Percentiles rank a stretch among this genome's conserved stretches.
These are phyloP conservation scores for Paxillus involutus DNA, from an alignment of 768 basidiomycete species.

Conservation along the genomic window DNA sequence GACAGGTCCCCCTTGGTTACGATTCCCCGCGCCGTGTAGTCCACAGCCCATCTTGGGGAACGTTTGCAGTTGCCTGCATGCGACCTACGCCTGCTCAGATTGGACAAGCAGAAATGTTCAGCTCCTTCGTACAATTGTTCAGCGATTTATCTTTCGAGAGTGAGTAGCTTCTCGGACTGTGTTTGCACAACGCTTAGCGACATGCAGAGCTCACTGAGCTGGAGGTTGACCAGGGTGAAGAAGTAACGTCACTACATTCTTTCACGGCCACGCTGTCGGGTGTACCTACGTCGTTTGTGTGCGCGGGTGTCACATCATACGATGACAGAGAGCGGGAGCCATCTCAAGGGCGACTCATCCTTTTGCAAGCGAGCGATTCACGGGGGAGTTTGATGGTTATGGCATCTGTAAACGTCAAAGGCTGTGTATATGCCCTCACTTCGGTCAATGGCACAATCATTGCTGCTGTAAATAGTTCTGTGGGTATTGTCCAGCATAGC, in stretches of 20 bases:
- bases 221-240: constrained; percentile 49
- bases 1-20: constrained; percentile 67
- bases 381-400: constrained; percentile 32
- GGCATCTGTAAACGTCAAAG: constrained; percentile 47
- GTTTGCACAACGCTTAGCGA: background rate
- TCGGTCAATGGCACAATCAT: constrained; percentile 51
- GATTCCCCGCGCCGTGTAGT: constrained; percentile 71
- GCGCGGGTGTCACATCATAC: constrained; percentile 47
- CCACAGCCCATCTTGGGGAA: constrained; percentile 51
- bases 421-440: constrained; percentile 70
- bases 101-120: constrained; percentile 46
- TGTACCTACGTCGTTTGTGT: constrained; percentile 42
- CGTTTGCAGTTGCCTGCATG: constrained; percentile 67
- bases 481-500: constrained; percentile 34
- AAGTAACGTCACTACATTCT: constrained; percentile 54
- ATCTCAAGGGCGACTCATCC: constrained; percentile 57
- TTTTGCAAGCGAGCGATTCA: constrained; percentile 41
- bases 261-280: constrained; percentile 28
- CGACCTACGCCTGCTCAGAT: constrained; percentile 53
- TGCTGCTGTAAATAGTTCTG: constrained; percentile 76
- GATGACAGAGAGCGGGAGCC: constrained; percentile 47
- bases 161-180: constrained; percentile 34
- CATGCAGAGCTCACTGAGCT: constrained; percentile 27
- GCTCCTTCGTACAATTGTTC: constrained; percentile 63
- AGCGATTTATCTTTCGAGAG: constrained; percentile 65